Evolutionary conservation across 495 filamentous ascomycete species (phyloP), one percentile per base, ranked within the genome.

Genomic region (Penicillium antarcticum): DNA sequence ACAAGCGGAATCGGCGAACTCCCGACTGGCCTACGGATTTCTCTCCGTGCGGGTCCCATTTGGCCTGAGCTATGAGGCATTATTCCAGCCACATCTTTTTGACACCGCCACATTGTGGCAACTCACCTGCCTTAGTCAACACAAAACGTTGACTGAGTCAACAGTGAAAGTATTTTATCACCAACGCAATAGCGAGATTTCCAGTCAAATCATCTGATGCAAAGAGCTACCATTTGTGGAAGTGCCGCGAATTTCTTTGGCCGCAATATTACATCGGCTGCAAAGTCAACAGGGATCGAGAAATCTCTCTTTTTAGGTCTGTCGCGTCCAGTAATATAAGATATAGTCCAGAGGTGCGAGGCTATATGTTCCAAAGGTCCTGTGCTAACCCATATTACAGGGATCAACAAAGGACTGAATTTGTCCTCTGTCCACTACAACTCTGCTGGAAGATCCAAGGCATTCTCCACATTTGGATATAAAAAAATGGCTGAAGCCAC

Each of bases 401-500:
- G 46, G 0, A 5, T 13, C n/a, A n/a, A 21, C 13, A 33, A 11
- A 1, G n/a, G 46, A 6, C 7, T 4, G 6, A 32, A 37, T n/a
- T 17, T 16, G 4, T 17, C 18, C 16, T 10, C 10, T 18, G 16
- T 34, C 13, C 19, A 41, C 24, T 24, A 4, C 14, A 31, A 10
- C 21, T 49, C 38, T 49, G 29, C 38, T 49, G 11, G 5, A 34
- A 34, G 18, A 34, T 13, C 3, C 29, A 23, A 14, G 4, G 12
- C 37, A 33, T 56, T 55, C 31, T 58, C 49, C 19, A 40, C 53
- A 8, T 37, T 42, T 26, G 21, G 43, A 13, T 33, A 19, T 14
- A 45, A n/a, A 42, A 69, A 43, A 18, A 75, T 75, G 73, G 52
- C 50, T 19, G 69, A 75, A 16, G 53, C 58, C 13, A 51, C 32